Evolutionary conservation across 2,329 filamentous ascomycete species (phyloP).

Genomic region (Colletotrichum orbiculare): DNA sequence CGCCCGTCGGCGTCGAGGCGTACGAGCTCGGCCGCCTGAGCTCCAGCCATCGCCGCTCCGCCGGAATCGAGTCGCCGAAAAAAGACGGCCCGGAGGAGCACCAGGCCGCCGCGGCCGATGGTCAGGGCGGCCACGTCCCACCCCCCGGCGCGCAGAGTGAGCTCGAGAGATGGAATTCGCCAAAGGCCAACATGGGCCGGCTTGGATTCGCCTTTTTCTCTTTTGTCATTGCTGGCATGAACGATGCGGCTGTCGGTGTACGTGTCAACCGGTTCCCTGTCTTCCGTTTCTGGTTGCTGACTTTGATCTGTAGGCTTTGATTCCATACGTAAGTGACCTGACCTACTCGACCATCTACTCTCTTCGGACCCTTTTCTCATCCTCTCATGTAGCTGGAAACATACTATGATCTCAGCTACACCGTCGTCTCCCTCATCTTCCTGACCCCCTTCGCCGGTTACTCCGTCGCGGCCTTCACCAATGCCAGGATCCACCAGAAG

Average conservation of each 20-base stretch:
- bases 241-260: conserved; percentile 71
- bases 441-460: conserved; percentile 73
- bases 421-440: conserved; percentile 71
- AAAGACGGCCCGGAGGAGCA: conserved; percentile 19
- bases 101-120: neutral
- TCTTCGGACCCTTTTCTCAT: neutral
- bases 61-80: conserved; percentile 3
- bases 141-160: conserved; percentile 26
- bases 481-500: conserved; percentile 68
- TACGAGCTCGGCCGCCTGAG: conserved; percentile 29
- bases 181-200: conserved; percentile 45
- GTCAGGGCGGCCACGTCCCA: neutral
- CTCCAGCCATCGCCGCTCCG: neutral
- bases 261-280: conserved; percentile 34
- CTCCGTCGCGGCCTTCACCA: conserved; percentile 68
- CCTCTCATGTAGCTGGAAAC: conserved; percentile 60
- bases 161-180: conserved; percentile 50
- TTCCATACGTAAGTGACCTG: conserved; percentile 49
- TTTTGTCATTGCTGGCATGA: conserved; percentile 71
- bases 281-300: neutral
- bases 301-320: conserved; percentile 45
- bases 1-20: conserved; percentile 10
- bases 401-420: conserved; percentile 70
- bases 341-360: no score
- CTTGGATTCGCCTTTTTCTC: conserved; percentile 62